Evolutionary conservation across 495 filamentous ascomycete species (phyloP).

Genomic region (Penicillium goetzii): DNA sequence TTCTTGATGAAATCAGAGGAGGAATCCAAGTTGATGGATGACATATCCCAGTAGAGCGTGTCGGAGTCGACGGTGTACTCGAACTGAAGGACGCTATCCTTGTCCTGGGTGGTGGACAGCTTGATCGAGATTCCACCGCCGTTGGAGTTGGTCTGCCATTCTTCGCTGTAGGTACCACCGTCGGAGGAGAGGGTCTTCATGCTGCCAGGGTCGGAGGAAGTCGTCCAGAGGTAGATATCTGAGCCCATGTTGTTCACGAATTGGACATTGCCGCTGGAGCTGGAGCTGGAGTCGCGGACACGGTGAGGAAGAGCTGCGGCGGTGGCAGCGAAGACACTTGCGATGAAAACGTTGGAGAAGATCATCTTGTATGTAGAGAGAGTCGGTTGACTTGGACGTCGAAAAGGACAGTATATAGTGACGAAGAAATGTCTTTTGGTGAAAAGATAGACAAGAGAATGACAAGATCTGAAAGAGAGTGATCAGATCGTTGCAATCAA

Average conservation of each 20-base stretch:
- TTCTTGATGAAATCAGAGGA: slow-evolving; percentile 27
- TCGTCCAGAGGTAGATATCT: slow-evolving; percentile 50
- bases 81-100: slow-evolving; percentile 48
- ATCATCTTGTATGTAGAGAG: slow-evolving; percentile 20
- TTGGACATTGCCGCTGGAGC: slow-evolving; percentile 29
- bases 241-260: slow-evolving; percentile 44
- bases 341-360: slow-evolving; percentile 31
- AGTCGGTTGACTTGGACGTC: slow-evolving; percentile 9
- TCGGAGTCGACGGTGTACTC: slow-evolving; percentile 32
- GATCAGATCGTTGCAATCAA: slow-evolving; percentile 20
- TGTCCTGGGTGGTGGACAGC: slow-evolving; percentile 40
- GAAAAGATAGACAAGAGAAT: slow-evolving; percentile 21
- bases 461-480: slow-evolving; percentile 23
- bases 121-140: slow-evolving; percentile 54
- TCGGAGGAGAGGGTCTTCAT: slow-evolving; percentile 46
- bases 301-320: slow-evolving; percentile 28
- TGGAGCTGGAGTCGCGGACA: slow-evolving; percentile 16
- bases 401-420: slow-evolving; percentile 9
- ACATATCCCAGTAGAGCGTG: slow-evolving; percentile 40
- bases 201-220: slow-evolving; percentile 36
- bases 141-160: slow-evolving; percentile 44
- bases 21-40: slow-evolving; percentile 36
- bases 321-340: slow-evolving; percentile 30
- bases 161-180: slow-evolving; percentile 41
- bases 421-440: slow-evolving; percentile 10